Conservation (phyloP, 345 rosid species). For the Eucalyptus guilfoylei region DNA sequence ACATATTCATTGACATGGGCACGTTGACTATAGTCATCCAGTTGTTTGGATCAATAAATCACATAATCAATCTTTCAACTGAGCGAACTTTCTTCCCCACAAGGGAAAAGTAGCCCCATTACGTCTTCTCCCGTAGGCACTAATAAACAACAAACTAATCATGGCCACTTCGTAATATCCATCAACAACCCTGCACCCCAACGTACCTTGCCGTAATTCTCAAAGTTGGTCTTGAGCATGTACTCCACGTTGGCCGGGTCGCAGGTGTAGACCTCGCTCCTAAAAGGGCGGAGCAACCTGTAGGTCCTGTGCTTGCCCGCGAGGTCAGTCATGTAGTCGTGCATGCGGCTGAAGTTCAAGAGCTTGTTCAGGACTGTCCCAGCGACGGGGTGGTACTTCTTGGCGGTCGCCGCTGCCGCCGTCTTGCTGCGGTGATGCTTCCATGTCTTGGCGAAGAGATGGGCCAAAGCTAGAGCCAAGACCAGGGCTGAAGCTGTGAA, state of each 20-base stretch:
- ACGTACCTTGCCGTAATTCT: slow-evolving; percentile 32
- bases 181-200: neutral
- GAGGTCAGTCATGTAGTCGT: slow-evolving; percentile 41
- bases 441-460: neutral
- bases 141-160: neutral
- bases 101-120: neutral
- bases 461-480: neutral
- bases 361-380: slow-evolving; percentile 44
- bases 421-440: neutral
- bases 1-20: neutral
- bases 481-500: slow-evolving; percentile 2
- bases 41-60: neutral
- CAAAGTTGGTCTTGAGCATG: slow-evolving; percentile 36
- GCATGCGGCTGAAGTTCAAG: slow-evolving; percentile 31
- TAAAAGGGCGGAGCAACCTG: slow-evolving; percentile 26
- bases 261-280: slow-evolving; percentile 35
- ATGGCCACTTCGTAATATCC: neutral
- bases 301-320: slow-evolving; percentile 33
- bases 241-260: slow-evolving; percentile 36
- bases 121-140: neutral
- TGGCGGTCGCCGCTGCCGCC: neutral
- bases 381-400: slow-evolving; percentile 34
- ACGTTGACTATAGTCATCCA: neutral
- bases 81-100: neutral
- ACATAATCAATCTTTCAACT: neutral